A percentile compares a stretch with the other conserved stretches of the same genome.
These are phyloP conservation scores for Coniophora puteana DNA, from an alignment of 1,284 basidiomycete species.

Conservation along the genomic window DNA sequence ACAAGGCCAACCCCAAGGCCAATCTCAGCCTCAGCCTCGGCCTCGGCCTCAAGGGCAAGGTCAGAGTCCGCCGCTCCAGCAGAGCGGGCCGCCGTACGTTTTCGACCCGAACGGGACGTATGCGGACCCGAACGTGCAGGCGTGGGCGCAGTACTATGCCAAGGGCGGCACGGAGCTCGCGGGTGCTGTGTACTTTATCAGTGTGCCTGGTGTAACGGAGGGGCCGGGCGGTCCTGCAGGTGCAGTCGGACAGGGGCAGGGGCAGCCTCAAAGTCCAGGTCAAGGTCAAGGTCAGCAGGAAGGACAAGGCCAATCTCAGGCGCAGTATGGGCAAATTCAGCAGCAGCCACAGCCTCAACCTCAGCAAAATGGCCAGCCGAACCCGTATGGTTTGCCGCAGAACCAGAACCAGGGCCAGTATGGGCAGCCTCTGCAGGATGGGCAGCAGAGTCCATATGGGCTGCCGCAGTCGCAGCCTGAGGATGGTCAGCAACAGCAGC, in stretches of 20 bases:
- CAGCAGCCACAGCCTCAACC: background rate
- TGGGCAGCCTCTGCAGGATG: too few species aligned
- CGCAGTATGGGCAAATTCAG: background rate
- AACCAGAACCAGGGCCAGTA: too few species aligned
- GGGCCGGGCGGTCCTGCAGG: too few species aligned
- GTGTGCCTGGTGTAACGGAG: slow-evolving; percentile 67
- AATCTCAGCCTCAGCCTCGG: slow-evolving; percentile 15
- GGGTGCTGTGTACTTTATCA: slow-evolving; percentile 72
- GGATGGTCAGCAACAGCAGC: background rate
- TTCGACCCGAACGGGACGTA: slow-evolving; percentile 66
- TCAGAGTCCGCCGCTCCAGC: slow-evolving; percentile 15
- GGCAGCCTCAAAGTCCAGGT: too few species aligned
- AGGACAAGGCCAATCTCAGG: too few species aligned
- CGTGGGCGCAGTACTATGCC: slow-evolving; percentile 79
- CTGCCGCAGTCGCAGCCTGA: too few species aligned
- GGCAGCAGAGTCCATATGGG: too few species aligned
- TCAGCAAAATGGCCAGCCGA: too few species aligned
- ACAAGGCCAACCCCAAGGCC: slow-evolving; percentile 23
- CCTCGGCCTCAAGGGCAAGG: slow-evolving; percentile 20
- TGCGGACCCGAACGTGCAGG: slow-evolving; percentile 69
- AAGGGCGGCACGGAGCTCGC: slow-evolving; percentile 67
- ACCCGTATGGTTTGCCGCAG: too few species aligned
- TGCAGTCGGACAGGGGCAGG: too few species aligned
- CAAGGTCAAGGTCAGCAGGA: too few species aligned
- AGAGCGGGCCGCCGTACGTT: slow-evolving; percentile 59